phyloP scores from a whole-genome alignment of 352 stramenopile genomes.

The Globisporangium nunn region DNA sequence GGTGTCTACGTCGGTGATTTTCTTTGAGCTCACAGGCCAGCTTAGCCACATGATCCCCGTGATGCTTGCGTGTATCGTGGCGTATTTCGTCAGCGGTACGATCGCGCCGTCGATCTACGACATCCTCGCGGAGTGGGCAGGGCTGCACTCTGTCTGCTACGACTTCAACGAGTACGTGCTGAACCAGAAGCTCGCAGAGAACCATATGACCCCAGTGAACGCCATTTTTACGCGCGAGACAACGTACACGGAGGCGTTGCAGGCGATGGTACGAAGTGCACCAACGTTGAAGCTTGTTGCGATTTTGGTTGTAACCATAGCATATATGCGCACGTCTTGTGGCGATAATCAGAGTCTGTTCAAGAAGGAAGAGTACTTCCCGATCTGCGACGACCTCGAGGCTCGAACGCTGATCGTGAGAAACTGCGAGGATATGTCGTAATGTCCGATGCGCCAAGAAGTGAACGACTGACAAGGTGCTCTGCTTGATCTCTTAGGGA shows the following conservation, averaged over 20 bases:
- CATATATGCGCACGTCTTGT: background rate
- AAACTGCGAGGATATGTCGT: background rate
- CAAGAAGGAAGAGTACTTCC: conserved; percentile 79
- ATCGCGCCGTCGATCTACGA: conserved; percentile 86
- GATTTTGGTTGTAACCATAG: background rate
- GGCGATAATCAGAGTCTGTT: conserved; percentile 37
- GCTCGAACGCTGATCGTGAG: conserved; percentile 43
- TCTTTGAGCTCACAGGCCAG: conserved; percentile 83
- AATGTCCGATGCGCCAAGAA: background rate
- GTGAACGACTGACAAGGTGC: background rate
- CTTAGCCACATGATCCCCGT: conserved; percentile 80
- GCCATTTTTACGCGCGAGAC: conserved; percentile 64
- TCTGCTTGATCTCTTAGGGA: conserved; percentile 21
- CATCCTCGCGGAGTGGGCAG: conserved; percentile 68
- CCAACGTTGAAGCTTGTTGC: background rate
- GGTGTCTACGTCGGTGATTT: conserved; percentile 81
- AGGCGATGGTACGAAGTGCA: conserved; percentile 36
- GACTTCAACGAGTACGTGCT: conserved; percentile 77
- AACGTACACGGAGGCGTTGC: conserved; percentile 64
- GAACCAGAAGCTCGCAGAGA: conserved; percentile 50
- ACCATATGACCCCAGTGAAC: conserved; percentile 55
- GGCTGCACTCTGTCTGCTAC: conserved; percentile 76
- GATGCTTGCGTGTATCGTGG: conserved; percentile 72
- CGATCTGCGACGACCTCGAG: conserved; percentile 58
- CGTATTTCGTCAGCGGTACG: conserved; percentile 72